Evolutionary conservation across 352 stramenopile species (phyloP).

Genomic region (Globisporangium emineosum): DNA sequence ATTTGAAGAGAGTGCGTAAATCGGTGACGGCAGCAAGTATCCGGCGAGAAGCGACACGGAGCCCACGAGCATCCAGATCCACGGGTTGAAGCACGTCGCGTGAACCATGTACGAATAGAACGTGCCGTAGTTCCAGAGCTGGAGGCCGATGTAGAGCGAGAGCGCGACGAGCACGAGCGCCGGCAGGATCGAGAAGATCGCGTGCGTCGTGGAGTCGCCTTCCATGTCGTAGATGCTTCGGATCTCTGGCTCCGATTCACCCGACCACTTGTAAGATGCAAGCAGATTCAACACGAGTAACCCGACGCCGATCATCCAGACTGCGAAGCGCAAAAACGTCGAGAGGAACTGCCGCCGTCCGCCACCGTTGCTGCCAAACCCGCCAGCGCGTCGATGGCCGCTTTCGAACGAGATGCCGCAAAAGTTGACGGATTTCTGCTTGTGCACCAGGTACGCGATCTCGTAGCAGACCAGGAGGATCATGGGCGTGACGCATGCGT

Average conservation of each 20-base stretch:
- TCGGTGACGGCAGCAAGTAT: constrained; percentile 69
- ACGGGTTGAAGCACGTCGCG: constrained; percentile 83
- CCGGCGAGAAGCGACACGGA: constrained; percentile 60
- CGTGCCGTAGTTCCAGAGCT: constrained; percentile 83
- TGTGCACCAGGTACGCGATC: constrained; percentile 88
- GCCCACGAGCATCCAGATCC: constrained; percentile 87
- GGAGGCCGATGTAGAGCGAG: constrained; percentile 68
- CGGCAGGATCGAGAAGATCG: constrained; percentile 58
- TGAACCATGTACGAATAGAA: constrained; percentile 86
- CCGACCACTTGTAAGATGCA: constrained; percentile 60
- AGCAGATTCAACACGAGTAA: constrained; percentile 73
- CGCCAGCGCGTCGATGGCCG: constrained; percentile 37
- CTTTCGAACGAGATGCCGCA: constrained; percentile 88
- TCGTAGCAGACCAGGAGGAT: constrained; percentile 88
- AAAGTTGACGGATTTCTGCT: constrained; percentile 89
- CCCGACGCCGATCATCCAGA: constrained; percentile 62
- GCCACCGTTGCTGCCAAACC: constrained; percentile 1
- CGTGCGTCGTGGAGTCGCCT: constrained; percentile 52
- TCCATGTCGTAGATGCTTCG: constrained; percentile 73
- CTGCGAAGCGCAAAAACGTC: constrained; percentile 56
- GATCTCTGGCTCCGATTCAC: constrained; percentile 37
- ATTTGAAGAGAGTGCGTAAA: constrained; percentile 77
- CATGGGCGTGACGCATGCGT: constrained; percentile 81
- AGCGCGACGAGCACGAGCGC: constrained; percentile 66
- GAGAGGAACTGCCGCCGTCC: constrained; percentile 37